Percentiles rank a stretch among this genome's conserved stretches.
These are phyloP conservation scores for Eimeria praecox DNA, from an alignment of 169 alveolate genomes.

Conservation along the genomic window DNA sequence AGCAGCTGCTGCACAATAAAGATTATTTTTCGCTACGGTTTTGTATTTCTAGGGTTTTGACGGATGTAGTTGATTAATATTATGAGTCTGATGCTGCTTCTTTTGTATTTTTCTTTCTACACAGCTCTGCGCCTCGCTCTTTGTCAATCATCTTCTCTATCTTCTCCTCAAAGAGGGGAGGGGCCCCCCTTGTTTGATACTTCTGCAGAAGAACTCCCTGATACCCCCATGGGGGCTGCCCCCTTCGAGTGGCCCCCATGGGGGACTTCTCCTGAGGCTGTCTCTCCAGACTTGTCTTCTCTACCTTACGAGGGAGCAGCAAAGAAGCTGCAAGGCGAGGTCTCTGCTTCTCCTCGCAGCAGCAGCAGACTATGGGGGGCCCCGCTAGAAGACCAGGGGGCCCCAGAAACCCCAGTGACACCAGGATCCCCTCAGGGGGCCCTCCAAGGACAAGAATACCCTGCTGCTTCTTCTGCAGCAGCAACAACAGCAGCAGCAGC, in stretches of 20 bases:
- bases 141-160: too few relatives aligned
- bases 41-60: too few relatives aligned
- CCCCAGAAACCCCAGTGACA: not conserved
- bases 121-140: too few relatives aligned
- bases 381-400: not conserved
- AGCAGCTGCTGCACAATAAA: too few relatives aligned
- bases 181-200: not conserved
- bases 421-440: not conserved
- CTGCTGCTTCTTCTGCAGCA: not conserved
- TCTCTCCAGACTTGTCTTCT: not conserved
- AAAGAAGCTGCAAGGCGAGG: too few relatives aligned
- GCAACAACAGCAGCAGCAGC: slow-evolving; percentile 20
- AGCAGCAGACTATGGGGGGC: slow-evolving; percentile 11
- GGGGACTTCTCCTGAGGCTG: not conserved
- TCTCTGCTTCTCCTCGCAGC: too few relatives aligned
- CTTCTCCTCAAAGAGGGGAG: too few relatives aligned
- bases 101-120: too few relatives aligned
- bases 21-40: too few relatives aligned
- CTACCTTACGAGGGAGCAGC: not conserved
- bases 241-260: not conserved
- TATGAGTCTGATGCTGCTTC: too few relatives aligned
- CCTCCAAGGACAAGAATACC: not conserved
- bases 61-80: too few relatives aligned
- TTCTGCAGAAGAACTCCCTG: not conserved
- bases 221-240: not conserved